These are phyloP conservation scores for Candida hispaniensis DNA, from an alignment of 805 yeast genomes.

Conservation along the genomic window DNA sequence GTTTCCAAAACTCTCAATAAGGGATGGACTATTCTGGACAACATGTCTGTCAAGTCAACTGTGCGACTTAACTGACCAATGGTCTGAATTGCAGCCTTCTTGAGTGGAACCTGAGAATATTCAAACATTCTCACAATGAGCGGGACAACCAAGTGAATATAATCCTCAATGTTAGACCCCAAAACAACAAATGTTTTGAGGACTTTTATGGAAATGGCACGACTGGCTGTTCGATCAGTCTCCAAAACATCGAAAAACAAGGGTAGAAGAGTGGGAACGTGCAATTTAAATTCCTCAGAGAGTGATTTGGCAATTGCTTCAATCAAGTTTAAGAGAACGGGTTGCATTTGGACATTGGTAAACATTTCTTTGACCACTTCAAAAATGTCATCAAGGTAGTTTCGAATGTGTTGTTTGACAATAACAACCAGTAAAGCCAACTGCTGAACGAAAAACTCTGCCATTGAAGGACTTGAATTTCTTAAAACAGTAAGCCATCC, in stretches of 20 bases:
- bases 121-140: conserved; percentile 75
- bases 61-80: conserved; percentile 69
- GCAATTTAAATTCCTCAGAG: conserved; percentile 84
- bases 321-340: conserved; percentile 65
- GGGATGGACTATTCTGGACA: conserved; percentile 84
- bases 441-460: conserved; percentile 84
- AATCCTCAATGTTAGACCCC: conserved; percentile 82
- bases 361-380: conserved; percentile 68
- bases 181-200: conserved; percentile 74
- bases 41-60: conserved; percentile 72
- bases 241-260: conserved; percentile 67
- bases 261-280: conserved; percentile 67
- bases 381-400: conserved; percentile 66
- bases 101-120: conserved; percentile 44
- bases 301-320: conserved; percentile 78
- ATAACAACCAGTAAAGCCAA: conserved; percentile 66
- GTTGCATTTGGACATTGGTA: conserved; percentile 50
- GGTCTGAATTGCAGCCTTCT: conserved; percentile 68
- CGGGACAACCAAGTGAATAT: conserved; percentile 78
- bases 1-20: conserved; percentile 53
- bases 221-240: conserved; percentile 36
- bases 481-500: conserved; percentile 80
- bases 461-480: conserved; percentile 54
- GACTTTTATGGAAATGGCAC: conserved; percentile 54
- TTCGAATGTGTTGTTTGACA: conserved; percentile 83